phyloP scores from a whole-genome alignment of 2,329 filamentous ascomycete species.

The Nemania serpens region DNA sequence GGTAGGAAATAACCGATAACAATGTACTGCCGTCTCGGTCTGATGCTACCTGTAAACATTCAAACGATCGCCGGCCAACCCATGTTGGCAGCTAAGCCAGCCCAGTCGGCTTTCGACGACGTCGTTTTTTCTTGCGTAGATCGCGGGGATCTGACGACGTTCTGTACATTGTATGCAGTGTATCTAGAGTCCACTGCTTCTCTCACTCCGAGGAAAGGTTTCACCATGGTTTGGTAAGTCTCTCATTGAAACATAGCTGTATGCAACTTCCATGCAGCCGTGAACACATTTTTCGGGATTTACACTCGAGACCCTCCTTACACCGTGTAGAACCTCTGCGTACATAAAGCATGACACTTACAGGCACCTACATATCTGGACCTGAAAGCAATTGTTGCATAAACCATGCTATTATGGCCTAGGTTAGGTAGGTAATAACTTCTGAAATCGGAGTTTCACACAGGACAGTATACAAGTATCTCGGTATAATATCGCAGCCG shows the following conservation, averaged over 20 bases:
- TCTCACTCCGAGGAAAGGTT: conserved; percentile 6
- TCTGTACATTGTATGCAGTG: neutral
- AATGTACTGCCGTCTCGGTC: neutral
- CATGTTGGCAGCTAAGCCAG: too few species aligned
- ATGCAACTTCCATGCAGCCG: conserved; percentile 4
- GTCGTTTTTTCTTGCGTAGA: neutral
- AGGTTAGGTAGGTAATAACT: neutral
- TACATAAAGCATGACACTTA: too few species aligned
- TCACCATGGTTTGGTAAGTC: conserved; percentile 21
- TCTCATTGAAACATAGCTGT: conserved; percentile 8
- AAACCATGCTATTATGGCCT: too few species aligned
- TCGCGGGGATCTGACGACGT: conserved; percentile 5
- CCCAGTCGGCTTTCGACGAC: too few species aligned
- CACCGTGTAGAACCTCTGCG: neutral
- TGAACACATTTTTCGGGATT: conserved; percentile 8
- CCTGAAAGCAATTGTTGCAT: too few species aligned
- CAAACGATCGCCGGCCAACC: neutral
- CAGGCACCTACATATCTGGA: too few species aligned
- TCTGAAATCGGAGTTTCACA: neutral
- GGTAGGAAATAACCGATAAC: neutral
- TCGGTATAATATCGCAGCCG: neutral
- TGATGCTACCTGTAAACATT: neutral
- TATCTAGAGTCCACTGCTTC: neutral
- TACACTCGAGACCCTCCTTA: neutral
- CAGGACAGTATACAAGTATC: too few species aligned